phyloP scores from a whole-genome alignment of 2,329 filamentous ascomycete species.

The Cladosporium sp. region DNA sequence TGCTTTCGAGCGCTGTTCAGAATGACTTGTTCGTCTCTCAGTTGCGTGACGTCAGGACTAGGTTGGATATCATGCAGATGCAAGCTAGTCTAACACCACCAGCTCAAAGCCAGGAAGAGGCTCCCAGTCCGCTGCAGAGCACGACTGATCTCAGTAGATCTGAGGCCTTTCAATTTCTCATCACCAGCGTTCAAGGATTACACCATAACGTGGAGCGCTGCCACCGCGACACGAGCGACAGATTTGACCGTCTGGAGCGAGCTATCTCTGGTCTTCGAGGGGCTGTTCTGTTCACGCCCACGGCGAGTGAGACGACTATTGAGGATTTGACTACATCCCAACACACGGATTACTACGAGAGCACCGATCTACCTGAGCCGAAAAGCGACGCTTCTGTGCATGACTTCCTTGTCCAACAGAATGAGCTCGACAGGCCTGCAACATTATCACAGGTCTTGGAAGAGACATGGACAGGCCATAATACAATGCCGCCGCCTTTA shows the following conservation, averaged over 20 bases:
- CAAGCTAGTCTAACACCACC: not conserved
- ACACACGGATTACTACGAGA: not conserved
- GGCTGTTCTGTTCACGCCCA: not conserved
- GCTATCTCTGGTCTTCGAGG: not conserved
- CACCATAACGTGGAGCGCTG: not conserved
- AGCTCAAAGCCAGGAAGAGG: not conserved
- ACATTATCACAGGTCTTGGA: not conserved
- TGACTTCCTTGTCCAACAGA: not conserved
- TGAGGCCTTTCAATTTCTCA: not conserved
- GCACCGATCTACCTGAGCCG: not conserved
- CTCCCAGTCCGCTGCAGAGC: not conserved
- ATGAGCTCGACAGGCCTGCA: not conserved
- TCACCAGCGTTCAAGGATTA: no score
- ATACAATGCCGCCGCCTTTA: not conserved
- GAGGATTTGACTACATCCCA: not conserved
- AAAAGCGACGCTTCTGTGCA: not conserved
- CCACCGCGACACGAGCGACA: not conserved
- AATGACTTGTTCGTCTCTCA: constrained; percentile 4
- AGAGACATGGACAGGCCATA: not conserved
- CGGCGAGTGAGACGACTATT: not conserved
- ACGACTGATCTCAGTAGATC: no score
- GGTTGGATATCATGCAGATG: constrained; percentile 8
- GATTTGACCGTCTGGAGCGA: not conserved
- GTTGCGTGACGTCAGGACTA: constrained; percentile 5
- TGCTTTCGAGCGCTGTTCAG: not conserved